phyloP scores from a whole-genome alignment of 2,329 filamentous ascomycete species.

The Xylaria sp. region DNA sequence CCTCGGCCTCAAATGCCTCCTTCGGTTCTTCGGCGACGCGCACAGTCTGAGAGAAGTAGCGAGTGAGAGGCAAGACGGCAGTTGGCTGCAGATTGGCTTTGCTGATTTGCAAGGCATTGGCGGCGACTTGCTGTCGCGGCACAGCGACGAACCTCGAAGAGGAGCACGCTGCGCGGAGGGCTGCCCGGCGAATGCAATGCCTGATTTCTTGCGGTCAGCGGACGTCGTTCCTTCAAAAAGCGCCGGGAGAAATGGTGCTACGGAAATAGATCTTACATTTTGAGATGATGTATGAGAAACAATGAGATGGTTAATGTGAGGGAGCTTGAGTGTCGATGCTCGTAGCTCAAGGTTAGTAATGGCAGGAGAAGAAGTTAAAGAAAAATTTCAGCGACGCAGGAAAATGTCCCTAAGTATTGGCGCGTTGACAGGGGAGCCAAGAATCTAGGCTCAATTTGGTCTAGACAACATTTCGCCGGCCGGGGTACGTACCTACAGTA shows the following conservation, averaged over 20 bases:
- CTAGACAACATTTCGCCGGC: too few relatives aligned
- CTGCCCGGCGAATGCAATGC: conserved; percentile 43
- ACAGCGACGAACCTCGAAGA: conserved; percentile 35
- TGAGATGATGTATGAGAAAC: neutral
- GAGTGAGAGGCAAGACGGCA: conserved; percentile 30
- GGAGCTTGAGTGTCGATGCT: neutral
- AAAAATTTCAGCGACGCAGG: too few relatives aligned
- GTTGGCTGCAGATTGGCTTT: conserved; percentile 34
- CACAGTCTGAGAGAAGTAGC: conserved; percentile 42
- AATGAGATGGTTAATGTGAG: neutral
- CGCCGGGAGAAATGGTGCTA: neutral
- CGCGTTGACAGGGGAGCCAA: too few relatives aligned
- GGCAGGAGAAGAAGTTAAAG: neutral
- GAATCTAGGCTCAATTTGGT: too few relatives aligned
- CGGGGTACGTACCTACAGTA: too few relatives aligned
- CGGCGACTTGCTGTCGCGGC: conserved; percentile 39
- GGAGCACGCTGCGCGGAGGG: conserved; percentile 40
- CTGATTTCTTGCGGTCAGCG: conserved; percentile 32
- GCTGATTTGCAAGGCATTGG: conserved; percentile 38
- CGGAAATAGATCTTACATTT: conserved; percentile 32
- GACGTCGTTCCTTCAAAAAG: neutral
- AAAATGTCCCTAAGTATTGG: too few relatives aligned
- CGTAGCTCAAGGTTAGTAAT: neutral
- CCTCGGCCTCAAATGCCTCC: conserved; percentile 8
- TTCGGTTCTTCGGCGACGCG: conserved; percentile 31